Base-by-base conservation (phyloP, 225 moss, liverwort and hornwort genomes). In the Anthoceros angustus region DNA sequence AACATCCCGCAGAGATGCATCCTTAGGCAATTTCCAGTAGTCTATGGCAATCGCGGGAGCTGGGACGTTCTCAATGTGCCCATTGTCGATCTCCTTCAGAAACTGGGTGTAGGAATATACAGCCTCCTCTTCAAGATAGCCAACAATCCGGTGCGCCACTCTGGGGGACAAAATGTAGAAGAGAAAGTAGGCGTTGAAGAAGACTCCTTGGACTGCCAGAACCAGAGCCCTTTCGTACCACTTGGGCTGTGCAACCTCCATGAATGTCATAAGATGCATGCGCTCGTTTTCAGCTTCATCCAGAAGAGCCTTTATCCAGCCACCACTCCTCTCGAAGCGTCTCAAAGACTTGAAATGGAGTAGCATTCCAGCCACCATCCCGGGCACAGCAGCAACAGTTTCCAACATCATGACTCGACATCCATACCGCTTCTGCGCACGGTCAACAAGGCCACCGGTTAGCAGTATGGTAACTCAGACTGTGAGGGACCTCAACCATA, bases 281-380 rank as follows among this genome's bases (percentile, higher is more conserved):
- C 95, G 85, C 76, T 98, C 95, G 21, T 98, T 98, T 69, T 98
- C 95, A n/a, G 95, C 95, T 66, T 98, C 95, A 63, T 98, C 95
- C 5, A 98, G 71, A 8, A 98, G 73, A 0, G 88, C 95, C 76
- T 89, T 91, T 69, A 98, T 89, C 95, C 95, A 98, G 10, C 94
- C 94, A 5, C 95, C 95, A 42, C 88, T 91, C 10, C 84, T 83
- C 70, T 98, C 74, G 64, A 98, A 87, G 49, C 75, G 77, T 6
- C 88, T 75, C 25, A 98, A 67, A 0, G 95, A 98, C 61, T 79
- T 80, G 61, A 74, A 73, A 72, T 89, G 95, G 8, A 98, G 82
- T 4, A 86, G 72, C 87, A 98, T 68, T n/a, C 95, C 95, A 0
- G 69, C 95, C 0, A 98, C 95, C 88, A 98, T 98, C 4, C 95